phyloP scores from a whole-genome alignment of 129 eudicot genomes.

The Ambrosia trifida region DNA sequence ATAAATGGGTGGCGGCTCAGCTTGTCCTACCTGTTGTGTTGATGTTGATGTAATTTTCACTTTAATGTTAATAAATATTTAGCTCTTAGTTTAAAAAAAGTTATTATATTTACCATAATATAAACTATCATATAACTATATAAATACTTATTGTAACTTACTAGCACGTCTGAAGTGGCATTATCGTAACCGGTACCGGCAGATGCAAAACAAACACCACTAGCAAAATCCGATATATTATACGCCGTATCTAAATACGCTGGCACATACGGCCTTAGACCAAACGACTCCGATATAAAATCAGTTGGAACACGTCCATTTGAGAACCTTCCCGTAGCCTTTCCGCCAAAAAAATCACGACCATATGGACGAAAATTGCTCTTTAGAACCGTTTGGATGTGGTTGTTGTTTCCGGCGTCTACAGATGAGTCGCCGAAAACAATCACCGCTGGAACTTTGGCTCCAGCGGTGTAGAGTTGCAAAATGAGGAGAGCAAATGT shows the following conservation, averaged over 20 bases:
- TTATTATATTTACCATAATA: no score
- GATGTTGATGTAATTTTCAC: no score
- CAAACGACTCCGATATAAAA: conserved; percentile 68
- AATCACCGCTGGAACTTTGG: conserved; percentile 63
- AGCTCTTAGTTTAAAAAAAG: no score
- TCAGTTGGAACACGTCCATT: conserved; percentile 81
- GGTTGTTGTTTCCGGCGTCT: conserved; percentile 84
- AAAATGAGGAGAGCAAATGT: conserved; percentile 22
- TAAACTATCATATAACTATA: neutral
- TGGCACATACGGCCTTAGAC: conserved; percentile 63
- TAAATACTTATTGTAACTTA: conserved; percentile 36
- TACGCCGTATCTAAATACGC: conserved; percentile 77
- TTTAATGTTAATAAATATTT: no score
- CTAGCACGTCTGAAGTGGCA: conserved; percentile 76
- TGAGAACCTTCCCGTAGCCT: conserved; percentile 74
- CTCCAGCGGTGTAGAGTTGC: conserved; percentile 30
- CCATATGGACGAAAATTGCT: conserved; percentile 84
- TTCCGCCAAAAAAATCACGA: conserved; percentile 67
- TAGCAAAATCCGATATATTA: conserved; percentile 58
- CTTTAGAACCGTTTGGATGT: conserved; percentile 54
- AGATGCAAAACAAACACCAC: conserved; percentile 80
- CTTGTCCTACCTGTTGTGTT: no score
- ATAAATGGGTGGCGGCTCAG: no score
- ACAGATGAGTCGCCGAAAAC: conserved; percentile 89
- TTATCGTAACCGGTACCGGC: conserved; percentile 88